Base-by-base conservation (phyloP, 768 basidiomycete genomes). In the Sutorius australiensis region DNA sequence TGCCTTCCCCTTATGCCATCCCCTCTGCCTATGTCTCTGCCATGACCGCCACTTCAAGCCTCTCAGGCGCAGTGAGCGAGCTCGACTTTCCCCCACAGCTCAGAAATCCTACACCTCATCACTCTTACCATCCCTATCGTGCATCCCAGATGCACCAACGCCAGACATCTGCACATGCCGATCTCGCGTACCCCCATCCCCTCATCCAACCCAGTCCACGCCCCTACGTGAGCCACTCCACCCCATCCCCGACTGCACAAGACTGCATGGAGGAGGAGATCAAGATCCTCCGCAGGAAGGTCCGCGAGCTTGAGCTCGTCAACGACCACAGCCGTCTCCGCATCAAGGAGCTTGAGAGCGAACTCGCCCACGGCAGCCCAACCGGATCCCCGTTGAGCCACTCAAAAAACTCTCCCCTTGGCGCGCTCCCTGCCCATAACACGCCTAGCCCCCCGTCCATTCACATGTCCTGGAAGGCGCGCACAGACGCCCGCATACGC, bases 401-500 rank as follows among this genome's bases (percentile, higher is more conserved):
- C 48, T 56, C 60, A 19, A 56, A 49, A 51, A 30, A 53, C 32
- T 46, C 55, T 13, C 21, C 50, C 5, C 55, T 64, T 6, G 33
- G 54, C 16, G 14, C 63, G 42, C 58, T 64, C 54, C 51, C 57
- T 5, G 53, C 45, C 6, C 65, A 38, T 43, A 67, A 60, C 12
- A 68, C 73, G 6, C 71, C 75, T 0, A 72, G 72, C 1, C 74
- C 77, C 10, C 64, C 72, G 9, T 73, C 77, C 12, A 61, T 79
- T 14, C 77, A 82, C 42, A 70, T 75, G 28, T 76, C 81, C 3
- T 92, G 90, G 90, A 79, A 78, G 44, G 74, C 77, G 9, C 86
- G 90, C 53, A 92, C 88, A 0, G 84, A 88, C 19, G 80, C 85
- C 6, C 86, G 91, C 34, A 73, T 76, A 57, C 81, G 81, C 50